Base-by-base conservation (phyloP, 106 monocot species). In the Apostasia shenzhenica region DNA sequence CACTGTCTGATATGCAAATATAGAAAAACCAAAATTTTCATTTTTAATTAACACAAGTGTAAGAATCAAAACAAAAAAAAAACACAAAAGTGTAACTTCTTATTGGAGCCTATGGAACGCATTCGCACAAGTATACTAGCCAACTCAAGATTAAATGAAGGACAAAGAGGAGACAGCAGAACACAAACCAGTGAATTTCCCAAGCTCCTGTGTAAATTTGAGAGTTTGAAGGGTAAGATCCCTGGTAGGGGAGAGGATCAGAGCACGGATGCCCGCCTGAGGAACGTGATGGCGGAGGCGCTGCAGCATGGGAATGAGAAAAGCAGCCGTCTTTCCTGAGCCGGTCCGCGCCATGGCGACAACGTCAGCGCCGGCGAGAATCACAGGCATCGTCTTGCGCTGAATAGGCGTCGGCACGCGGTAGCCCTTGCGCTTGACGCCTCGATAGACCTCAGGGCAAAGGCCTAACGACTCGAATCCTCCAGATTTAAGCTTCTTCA, bases 261-360 rank as follows among this genome's bases (percentile, higher is more conserved):
- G 75, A 0, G 84, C 95, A 2, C 97, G 71, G n/a, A 92, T 79
- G 0, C 97, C 97, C 3, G 66, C 78, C 50, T 83, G 79, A 1
- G 92, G 85, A 14, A 79, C 78, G 46, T 87, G 89, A 47, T 83
- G 85, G 60, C 89, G 73, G 9, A 92, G 89, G 68, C 78, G 82
- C 81, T 97, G 89, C 3, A 95, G 70, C 92, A 95, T 92, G 6
- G 92, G 89, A 1, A 92, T 47, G 45, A 95, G 74, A 66, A 95
- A 95, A 2, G 95, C 95, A 4, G 95, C 95, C 4, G 95, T 95
- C 84, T 95, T 95, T 11, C 95, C 95, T 2, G 95, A 95, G 0
- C 92, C 95, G 2, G 95, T 95, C 3, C 88, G 81, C 13, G 95
- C 95, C 95, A 95, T 95, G 67, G 95, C 95, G 46, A 92, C 95